A percentile compares a stretch with the other conserved stretches of the same genome.
These are phyloP conservation scores for Prunus yedoensis DNA, from an alignment of 331 rosid species.

Conservation along the genomic window DNA sequence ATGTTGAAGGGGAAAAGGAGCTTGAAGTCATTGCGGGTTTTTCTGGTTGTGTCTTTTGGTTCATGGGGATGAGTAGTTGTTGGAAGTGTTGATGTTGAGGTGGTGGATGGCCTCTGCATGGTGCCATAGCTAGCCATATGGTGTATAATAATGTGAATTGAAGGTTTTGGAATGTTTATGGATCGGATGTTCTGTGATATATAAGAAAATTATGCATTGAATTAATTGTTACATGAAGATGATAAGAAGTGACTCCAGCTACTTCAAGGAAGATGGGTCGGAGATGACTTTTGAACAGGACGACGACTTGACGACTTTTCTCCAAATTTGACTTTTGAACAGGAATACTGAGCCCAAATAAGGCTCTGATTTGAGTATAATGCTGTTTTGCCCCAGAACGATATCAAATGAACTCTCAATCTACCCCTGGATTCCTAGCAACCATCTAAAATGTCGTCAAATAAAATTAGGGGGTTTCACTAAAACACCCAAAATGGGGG, in stretches of 20 bases:
- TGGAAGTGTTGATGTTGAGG: conserved; percentile 28
- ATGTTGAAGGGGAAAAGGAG: conserved; percentile 41
- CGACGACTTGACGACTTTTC: neutral
- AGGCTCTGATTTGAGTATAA: too few species aligned
- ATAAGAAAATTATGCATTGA: too few species aligned
- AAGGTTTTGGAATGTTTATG: neutral
- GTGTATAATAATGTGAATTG: neutral
- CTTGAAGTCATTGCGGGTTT: conserved; percentile 15
- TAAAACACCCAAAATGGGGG: too few species aligned
- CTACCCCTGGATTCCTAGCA: too few species aligned
- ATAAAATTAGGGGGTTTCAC: too few species aligned
- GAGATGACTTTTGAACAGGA: too few species aligned
- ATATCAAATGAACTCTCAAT: too few species aligned
- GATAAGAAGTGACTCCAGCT: neutral
- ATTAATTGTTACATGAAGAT: too few species aligned
- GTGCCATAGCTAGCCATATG: conserved; percentile 55
- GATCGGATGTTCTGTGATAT: neutral
- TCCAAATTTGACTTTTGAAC: neutral
- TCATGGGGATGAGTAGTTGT: conserved; percentile 12
- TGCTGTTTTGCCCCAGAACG: too few species aligned
- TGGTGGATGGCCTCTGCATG: conserved; percentile 36
- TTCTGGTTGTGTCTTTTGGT: conserved; percentile 31
- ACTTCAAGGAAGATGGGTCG: neutral
- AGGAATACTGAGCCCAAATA: neutral
- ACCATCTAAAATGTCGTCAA: too few species aligned